Evolutionary conservation across 805 yeast species (phyloP), one percentile per base, ranked within the genome.

Genomic region (Candida montana): DNA sequence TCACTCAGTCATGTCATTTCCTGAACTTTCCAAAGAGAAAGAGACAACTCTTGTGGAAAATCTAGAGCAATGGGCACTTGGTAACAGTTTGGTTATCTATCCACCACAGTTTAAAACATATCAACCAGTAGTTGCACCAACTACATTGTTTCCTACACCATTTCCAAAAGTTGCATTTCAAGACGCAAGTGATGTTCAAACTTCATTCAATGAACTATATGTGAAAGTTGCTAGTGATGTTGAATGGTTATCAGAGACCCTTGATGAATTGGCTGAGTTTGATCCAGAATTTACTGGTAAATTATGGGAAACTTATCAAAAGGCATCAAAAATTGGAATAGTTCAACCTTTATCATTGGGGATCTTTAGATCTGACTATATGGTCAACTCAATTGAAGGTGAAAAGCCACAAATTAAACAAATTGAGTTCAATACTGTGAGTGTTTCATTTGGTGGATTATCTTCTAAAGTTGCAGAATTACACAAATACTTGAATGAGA

Each of bases 391-490:
- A 28, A 58, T 73, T n/a, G 69, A 72, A 31, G 59, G 63, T 18
- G 57, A 59, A 7, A 64, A 65, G 38, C 62, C 63, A 12, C 59
- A 62, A 21, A 83, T 91, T 54, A 90, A 91, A 58, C 99, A 93
- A 62, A 93, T 93, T 39, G 99, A 93, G 61, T 91, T 91, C 67
- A 93, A 93, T 63, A 90, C 99, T 1, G 87, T 93, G 3, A 84
- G 96, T 54, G 96, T 91, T 4, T 90, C 97, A 1, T 93, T 93
- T 67, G 96, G 95, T 17, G 98, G 95, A 0, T 69, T 93, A 42
- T 82, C 95, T 2, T 61, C 88, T 12, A 84, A 82, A 58, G 91
- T 87, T 20, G 84, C 93, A 17, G 69, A 76, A 50, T 66, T 87
- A 42, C 99, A 93, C 62, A 61, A 71, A 17, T 86, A 74, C 52